Evolutionary conservation across 352 stramenopile genomes (phyloP).

Genomic region (Pythium oligandrum): DNA sequence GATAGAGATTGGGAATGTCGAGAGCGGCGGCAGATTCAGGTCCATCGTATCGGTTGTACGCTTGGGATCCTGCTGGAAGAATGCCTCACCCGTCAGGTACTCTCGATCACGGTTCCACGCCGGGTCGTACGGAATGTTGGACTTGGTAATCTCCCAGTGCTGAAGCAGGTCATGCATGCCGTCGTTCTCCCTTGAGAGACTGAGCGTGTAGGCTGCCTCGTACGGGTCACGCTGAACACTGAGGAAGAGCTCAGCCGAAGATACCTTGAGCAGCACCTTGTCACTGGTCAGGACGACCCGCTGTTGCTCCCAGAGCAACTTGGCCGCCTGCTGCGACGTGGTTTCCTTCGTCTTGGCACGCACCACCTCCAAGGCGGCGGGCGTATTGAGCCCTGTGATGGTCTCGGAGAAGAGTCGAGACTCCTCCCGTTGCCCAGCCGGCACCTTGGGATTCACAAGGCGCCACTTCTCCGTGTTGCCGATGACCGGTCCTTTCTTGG

Average conservation of each 20-base stretch:
- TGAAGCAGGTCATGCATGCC: conserved; percentile 39
- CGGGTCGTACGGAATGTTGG: conserved; percentile 81
- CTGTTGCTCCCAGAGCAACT: conserved; percentile 48
- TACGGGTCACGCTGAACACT: conserved; percentile 29
- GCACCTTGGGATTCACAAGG: conserved; percentile 52
- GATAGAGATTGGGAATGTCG: conserved; percentile 62
- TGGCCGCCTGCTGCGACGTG: too few relatives aligned
- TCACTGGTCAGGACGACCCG: conserved; percentile 63
- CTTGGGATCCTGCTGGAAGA: conserved; percentile 48
- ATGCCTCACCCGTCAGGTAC: conserved; percentile 70
- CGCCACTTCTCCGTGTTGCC: conserved; percentile 79
- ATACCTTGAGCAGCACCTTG: conserved; percentile 69
- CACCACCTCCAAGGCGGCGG: conserved; percentile 1
- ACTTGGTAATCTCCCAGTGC: conserved; percentile 83
- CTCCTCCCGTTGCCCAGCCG: conserved; percentile 18
- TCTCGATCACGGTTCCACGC: conserved; percentile 78
- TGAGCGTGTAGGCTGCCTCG: conserved; percentile 9
- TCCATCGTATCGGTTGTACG: conserved; percentile 28
- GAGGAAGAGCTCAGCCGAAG: conserved; percentile 53
- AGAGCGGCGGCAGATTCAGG: conserved; percentile 56
- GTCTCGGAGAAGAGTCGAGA: conserved; percentile 18
- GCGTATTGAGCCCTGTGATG: conserved; percentile 2
- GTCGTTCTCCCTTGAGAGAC: too few relatives aligned
- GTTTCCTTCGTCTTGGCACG: too few relatives aligned
- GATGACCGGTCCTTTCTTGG: conserved; percentile 73